phyloP scores from a whole-genome alignment of 164 flowering plant genomes.

The Akebia trifoliata region DNA sequence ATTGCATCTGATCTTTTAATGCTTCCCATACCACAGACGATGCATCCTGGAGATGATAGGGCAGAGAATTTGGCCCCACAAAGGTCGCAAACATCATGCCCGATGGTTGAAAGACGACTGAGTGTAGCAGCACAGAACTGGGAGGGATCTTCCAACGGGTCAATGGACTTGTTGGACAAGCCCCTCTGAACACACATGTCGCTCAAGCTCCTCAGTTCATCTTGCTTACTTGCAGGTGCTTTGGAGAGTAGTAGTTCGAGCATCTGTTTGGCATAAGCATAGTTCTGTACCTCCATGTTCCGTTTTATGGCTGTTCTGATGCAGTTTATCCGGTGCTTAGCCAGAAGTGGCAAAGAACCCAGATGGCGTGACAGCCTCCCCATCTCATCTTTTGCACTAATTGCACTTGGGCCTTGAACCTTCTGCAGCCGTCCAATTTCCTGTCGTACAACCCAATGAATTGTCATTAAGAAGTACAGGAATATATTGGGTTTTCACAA shows the following conservation, averaged over 20 bases:
- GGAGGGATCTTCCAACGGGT: slow-evolving; percentile 95
- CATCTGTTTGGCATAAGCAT: slow-evolving; percentile 92
- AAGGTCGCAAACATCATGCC: slow-evolving; percentile 94
- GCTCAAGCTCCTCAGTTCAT: slow-evolving; percentile 82
- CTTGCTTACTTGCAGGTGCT: slow-evolving; percentile 93
- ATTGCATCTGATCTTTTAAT: slow-evolving; percentile 95
- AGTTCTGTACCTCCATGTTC: slow-evolving; percentile 97
- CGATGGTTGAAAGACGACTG: slow-evolving; percentile 94
- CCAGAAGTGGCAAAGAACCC: slow-evolving; percentile 87
- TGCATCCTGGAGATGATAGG: slow-evolving; percentile 89
- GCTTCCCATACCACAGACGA: slow-evolving; percentile 99
- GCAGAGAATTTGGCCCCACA: slow-evolving; percentile 98
- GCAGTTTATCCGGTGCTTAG: slow-evolving; percentile 92
- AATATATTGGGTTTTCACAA: neutral
- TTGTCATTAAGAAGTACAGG: neutral
- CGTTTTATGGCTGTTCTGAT: slow-evolving; percentile 92
- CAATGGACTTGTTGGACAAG: slow-evolving; percentile 84
- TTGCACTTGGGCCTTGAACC: slow-evolving; percentile 89
- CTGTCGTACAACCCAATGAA: slow-evolving; percentile 28
- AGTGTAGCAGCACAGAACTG: slow-evolving; percentile 96
- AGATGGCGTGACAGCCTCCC: slow-evolving; percentile 93
- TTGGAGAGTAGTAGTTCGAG: slow-evolving; percentile 88
- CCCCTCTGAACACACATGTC: slow-evolving; percentile 94
- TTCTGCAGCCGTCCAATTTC: slow-evolving; percentile 89
- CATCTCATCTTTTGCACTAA: slow-evolving; percentile 99